Conservation (phyloP, 495 filamentous ascomycete genomes). For the Astrothelium subdiscretum region DNA sequence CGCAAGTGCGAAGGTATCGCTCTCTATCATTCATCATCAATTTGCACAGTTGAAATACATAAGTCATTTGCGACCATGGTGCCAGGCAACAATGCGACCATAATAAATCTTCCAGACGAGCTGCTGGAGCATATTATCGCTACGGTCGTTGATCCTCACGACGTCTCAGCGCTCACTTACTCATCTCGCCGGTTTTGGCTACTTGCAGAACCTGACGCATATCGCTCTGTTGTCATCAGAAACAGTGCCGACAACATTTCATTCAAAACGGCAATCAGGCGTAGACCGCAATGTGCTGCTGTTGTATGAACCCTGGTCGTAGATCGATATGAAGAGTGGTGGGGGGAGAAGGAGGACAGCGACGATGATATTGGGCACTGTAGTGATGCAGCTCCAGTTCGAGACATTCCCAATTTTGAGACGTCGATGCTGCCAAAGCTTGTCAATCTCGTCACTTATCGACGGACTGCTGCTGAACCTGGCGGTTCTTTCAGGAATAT, state of each 20-base stretch:
- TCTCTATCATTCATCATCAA: no score
- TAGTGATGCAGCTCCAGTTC: background rate
- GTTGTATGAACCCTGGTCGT: background rate
- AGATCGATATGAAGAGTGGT: background rate
- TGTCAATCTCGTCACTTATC: background rate
- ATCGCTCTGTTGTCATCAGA: background rate
- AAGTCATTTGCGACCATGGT: no score
- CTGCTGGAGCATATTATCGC: background rate
- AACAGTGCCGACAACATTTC: background rate
- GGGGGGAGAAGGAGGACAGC: background rate
- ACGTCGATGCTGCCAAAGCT: background rate
- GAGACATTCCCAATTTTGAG: background rate
- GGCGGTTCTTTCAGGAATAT: background rate
- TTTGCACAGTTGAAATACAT: no score
- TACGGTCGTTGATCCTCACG: background rate
- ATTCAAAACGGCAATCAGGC: background rate
- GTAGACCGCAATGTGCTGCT: background rate
- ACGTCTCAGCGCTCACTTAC: background rate
- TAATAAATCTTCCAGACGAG: background rate
- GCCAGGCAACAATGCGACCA: no score
- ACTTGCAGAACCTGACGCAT: background rate
- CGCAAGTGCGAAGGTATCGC: no score
- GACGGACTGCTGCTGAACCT: background rate
- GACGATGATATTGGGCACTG: no score
- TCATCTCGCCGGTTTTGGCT: background rate